Evolutionary conservation across 2,329 filamentous ascomycete genomes (phyloP).

Genomic region (Colletotrichum noveboracense): DNA sequence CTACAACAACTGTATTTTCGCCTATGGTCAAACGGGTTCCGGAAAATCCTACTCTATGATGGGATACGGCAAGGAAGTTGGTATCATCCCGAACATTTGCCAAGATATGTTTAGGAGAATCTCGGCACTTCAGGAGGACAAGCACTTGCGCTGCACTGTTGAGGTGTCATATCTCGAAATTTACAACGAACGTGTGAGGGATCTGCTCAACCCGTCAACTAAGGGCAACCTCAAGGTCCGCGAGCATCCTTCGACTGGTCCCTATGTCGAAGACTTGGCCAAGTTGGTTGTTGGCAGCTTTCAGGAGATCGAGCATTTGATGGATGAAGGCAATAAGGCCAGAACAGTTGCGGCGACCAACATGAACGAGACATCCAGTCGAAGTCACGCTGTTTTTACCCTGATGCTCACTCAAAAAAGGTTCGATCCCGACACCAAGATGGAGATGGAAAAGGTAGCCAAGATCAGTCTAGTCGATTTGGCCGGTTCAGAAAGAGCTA

Average conservation of each 20-base stretch:
- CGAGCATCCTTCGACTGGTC: constrained; percentile 96
- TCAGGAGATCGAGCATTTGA: constrained; percentile 93
- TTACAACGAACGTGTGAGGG: constrained; percentile 96
- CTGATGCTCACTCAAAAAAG: constrained; percentile 94
- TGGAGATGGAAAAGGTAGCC: constrained; percentile 97
- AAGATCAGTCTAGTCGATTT: constrained; percentile 98
- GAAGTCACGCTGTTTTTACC: constrained; percentile 98
- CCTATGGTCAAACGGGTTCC: constrained; percentile 97
- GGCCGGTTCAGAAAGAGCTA: constrained; percentile 95
- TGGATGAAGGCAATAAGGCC: constrained; percentile 99
- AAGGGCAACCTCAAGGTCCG: constrained; percentile 97
- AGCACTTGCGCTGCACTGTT: constrained; percentile 84
- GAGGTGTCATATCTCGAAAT: constrained; percentile 99
- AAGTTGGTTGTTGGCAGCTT: constrained; percentile 95
- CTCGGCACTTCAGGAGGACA: constrained; percentile 70
- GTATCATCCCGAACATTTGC: constrained; percentile 96
- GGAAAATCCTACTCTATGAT: constrained; percentile 99
- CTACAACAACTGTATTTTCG: constrained; percentile 99
- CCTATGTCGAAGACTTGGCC: constrained; percentile 96
- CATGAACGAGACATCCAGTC: constrained; percentile 99
- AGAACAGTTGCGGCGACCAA: constrained; percentile 97
- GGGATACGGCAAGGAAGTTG: constrained; percentile 95
- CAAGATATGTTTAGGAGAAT: constrained; percentile 97
- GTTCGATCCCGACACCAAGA: constrained; percentile 88
- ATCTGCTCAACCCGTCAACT: constrained; percentile 91